phyloP scores from a whole-genome alignment of 169 alveolate species.

The Plasmodium adleri region DNA sequence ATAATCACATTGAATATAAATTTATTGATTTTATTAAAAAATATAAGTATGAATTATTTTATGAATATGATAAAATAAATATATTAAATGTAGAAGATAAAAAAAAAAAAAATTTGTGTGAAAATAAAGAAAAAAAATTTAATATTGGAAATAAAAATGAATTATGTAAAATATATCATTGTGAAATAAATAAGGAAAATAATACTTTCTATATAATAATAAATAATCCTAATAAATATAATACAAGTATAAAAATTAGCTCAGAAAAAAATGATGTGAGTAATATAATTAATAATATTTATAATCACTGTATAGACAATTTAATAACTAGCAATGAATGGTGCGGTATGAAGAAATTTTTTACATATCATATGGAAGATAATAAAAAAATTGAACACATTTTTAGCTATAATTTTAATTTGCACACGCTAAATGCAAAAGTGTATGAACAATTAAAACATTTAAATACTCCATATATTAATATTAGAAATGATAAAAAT shows the following conservation, averaged over 20 bases:
- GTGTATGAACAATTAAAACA: constrained; percentile 31
- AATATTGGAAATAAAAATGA: background rate
- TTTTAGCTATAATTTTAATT: background rate
- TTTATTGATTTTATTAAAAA: constrained; percentile 54
- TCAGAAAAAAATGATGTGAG: background rate
- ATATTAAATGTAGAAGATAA: background rate
- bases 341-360: constrained; percentile 29
- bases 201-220: constrained; percentile 50
- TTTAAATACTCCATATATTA: constrained; percentile 16
- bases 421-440: constrained; percentile 11
- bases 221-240: constrained; percentile 38
- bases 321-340: constrained; percentile 53
- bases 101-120: background rate
- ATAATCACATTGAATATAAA: constrained; percentile 26
- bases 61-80: constrained; percentile 23
- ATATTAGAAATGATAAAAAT: constrained; percentile 5
- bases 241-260: constrained; percentile 17
- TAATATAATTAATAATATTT: constrained; percentile 35
- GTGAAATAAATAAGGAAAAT: constrained; percentile 28
- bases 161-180: constrained; percentile 35
- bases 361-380: constrained; percentile 4
- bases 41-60: constrained; percentile 15
- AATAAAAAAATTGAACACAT: background rate
- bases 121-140: constrained; percentile 13
- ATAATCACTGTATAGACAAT: constrained; percentile 21